A percentile compares a stretch with the other conserved stretches of the same genome.
These are phyloP conservation scores for Phyllachora maydis DNA, from an alignment of 2,329 filamentous ascomycete species.

Conservation along the genomic window DNA sequence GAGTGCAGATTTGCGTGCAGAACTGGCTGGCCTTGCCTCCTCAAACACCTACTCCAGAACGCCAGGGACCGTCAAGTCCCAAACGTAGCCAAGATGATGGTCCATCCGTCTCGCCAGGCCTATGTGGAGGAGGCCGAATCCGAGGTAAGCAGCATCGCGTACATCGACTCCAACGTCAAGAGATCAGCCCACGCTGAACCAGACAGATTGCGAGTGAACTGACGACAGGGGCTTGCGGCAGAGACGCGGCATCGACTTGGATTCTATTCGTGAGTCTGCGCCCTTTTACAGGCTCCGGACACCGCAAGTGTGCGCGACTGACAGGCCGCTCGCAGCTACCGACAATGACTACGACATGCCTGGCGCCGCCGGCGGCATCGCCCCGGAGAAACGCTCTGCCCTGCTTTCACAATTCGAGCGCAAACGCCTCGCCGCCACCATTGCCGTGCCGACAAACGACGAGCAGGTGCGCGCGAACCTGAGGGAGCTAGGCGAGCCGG, in stretches of 20 bases:
- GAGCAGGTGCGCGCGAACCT: constrained; percentile 61
- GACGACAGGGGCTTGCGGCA: constrained; percentile 8
- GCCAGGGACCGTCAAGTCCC: too few species aligned
- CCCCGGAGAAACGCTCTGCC: constrained; percentile 65
- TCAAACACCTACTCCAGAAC: too few species aligned
- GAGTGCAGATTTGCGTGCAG: too few species aligned
- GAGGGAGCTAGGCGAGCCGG: constrained; percentile 75
- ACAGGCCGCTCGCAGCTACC: constrained; percentile 14
- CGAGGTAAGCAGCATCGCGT: constrained; percentile 29
- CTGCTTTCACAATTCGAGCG: constrained; percentile 78
- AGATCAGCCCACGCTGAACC: too few species aligned
- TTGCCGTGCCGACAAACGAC: constrained; percentile 89
- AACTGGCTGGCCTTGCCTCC: too few species aligned
- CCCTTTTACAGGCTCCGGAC: not conserved
- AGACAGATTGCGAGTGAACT: constrained; percentile 6
- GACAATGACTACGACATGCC: constrained; percentile 78
- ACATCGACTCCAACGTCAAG: constrained; percentile 2
- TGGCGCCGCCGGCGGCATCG: constrained; percentile 39
- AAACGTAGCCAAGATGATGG: too few species aligned
- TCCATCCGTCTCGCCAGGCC: constrained; percentile 80
- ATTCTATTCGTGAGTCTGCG: constrained; percentile 20
- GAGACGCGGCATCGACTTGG: constrained; percentile 21
- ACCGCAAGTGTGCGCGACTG: constrained; percentile 2
- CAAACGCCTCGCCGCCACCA: constrained; percentile 70
- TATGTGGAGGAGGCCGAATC: constrained; percentile 73